Conservation (phyloP, 1,284 basidiomycete genomes). For the Vanrija sp. region DNA sequence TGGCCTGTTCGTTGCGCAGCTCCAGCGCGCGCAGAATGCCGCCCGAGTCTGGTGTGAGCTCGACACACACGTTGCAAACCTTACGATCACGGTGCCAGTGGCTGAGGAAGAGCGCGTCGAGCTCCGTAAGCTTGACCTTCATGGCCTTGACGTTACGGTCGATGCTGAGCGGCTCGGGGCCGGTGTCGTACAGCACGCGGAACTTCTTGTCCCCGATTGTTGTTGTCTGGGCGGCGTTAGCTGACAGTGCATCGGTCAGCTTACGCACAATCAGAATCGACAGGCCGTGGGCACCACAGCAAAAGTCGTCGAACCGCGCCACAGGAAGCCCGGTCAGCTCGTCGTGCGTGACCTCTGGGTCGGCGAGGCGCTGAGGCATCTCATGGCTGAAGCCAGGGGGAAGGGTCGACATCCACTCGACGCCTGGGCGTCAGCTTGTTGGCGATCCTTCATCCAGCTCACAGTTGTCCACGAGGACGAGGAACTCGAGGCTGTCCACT, state of each 20-base stretch:
- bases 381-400: conserved; percentile 74
- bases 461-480: conserved; percentile 42
- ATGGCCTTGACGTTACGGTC: conserved; percentile 65
- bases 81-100: conserved; percentile 75
- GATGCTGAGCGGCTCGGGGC: conserved; percentile 68
- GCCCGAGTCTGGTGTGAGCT: conserved; percentile 55
- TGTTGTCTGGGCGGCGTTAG: conserved; percentile 24
- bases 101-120: conserved; percentile 65
- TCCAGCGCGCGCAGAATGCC: conserved; percentile 58
- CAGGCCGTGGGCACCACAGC: conserved; percentile 79
- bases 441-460: background rate
- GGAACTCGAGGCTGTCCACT: conserved; percentile 40
- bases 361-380: conserved; percentile 58
- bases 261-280: conserved; percentile 65
- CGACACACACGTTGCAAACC: conserved; percentile 3
- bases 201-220: conserved; percentile 52
- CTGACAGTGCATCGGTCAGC: background rate
- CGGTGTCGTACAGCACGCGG: conserved; percentile 70
- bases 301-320: conserved; percentile 68
- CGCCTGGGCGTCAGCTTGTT: conserved; percentile 1
- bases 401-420: conserved; percentile 65
- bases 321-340: conserved; percentile 60
- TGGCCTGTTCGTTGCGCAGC: conserved; percentile 32
- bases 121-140: conserved; percentile 55
- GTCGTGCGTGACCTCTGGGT: conserved; percentile 38